Base-by-base conservation (phyloP, 2,329 filamentous ascomycete genomes). In the Neonectria faginata region DNA sequence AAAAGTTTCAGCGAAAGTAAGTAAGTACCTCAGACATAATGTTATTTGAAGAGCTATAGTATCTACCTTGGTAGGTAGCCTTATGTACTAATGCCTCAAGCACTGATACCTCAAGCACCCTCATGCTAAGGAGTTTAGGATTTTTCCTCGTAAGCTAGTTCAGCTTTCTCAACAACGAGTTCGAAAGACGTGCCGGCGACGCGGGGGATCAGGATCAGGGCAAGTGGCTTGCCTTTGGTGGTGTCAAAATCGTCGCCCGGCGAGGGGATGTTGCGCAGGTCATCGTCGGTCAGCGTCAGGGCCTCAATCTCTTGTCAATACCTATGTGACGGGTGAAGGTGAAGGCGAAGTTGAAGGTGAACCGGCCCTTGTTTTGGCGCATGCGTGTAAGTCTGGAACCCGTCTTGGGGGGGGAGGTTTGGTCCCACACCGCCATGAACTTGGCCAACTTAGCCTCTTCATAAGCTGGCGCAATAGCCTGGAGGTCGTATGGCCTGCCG, bases 181-280 rank as follows among this genome's bases (percentile, higher is more conserved):
- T 25, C 25, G 25, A 25, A 25, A 25, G 22, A 22, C 3, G 94
- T 97, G 16, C 94, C 96, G 7, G 96, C 92, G 0, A 99, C 94
- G 65, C 96, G 92, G 1, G 96, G 91, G 55, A 91, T 89, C 59
- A 99, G 84, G 73, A 99, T 94, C 1, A 95, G 96, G 3, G 95
- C 87, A 33, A 99, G 87, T 18, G 98, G 85, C 4, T 87, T 82
- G 70, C 94, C 93, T 36, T 83, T 86, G 65, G 91, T 80, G 71
- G 96, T 92, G 79, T 97, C 88, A 77, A 97, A 95, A 79, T 93
- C 91, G 62, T 84, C 80, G 65, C 88, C 89, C 1, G 90, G 89
- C n/a, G 86, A 86, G 12, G 93, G 92, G 16, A 99, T 86, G 57
- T 82, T 83, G 68, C 84, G 86, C 47, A 98, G 85, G 36, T 91